These are phyloP conservation scores for Pseudonitzschia delicatissima DNA, from an alignment of 108 stramenopile species.

Conservation along the genomic window DNA sequence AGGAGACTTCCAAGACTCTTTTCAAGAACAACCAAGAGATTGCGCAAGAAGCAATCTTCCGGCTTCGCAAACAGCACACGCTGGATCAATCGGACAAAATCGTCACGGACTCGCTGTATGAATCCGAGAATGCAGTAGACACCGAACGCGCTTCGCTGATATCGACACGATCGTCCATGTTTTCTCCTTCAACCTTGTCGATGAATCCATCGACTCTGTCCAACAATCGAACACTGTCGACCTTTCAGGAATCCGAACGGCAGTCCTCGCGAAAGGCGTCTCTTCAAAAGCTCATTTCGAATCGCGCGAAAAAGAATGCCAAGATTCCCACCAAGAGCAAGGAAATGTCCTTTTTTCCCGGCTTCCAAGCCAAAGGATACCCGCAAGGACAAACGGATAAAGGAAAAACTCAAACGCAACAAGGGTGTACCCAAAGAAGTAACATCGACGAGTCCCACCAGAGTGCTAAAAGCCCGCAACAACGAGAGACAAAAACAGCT, in stretches of 20 bases:
- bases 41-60: constrained; percentile 13
- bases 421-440: constrained; percentile 14
- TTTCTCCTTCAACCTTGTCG: too few relatives aligned
- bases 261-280: too few relatives aligned
- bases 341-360: constrained; percentile 9
- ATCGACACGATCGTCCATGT: too few relatives aligned
- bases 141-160: too few relatives aligned
- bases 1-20: background rate
- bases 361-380: constrained; percentile 5
- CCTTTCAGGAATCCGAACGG: too few relatives aligned
- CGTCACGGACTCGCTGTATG: background rate
- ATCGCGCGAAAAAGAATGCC: too few relatives aligned
- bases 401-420: constrained; percentile 2
- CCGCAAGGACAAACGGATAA: background rate
- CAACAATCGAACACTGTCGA: too few relatives aligned
- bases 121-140: background rate
- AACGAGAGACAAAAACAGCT: background rate
- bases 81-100: background rate
- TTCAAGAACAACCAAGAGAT: constrained; percentile 8
- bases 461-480: background rate
- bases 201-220: too few relatives aligned
- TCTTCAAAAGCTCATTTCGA: too few relatives aligned
- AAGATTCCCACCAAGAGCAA: too few relatives aligned
- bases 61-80: background rate
- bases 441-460: too few relatives aligned